phyloP scores from a whole-genome alignment of 2,329 filamentous ascomycete genomes.

The Neoascochyta sp. region DNA sequence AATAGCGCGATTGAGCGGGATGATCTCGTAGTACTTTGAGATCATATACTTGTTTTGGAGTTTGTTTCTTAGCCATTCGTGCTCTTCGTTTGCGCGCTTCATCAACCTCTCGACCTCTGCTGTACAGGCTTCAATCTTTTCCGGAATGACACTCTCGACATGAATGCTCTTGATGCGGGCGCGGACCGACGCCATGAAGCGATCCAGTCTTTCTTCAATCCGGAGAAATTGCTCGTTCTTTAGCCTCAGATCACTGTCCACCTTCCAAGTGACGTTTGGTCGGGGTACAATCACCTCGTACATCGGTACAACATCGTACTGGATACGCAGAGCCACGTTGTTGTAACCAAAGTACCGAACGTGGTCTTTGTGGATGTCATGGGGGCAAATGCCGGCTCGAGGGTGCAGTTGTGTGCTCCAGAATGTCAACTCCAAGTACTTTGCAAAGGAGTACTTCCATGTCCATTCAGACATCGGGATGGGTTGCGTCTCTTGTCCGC shows the following conservation, averaged over 20 bases:
- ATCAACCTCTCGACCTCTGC: slow-evolving; percentile 74
- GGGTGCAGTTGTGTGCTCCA: slow-evolving; percentile 83
- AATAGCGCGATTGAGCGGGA: slow-evolving; percentile 84
- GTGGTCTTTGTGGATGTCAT: slow-evolving; percentile 90
- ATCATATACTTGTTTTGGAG: slow-evolving; percentile 88
- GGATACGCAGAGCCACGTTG: slow-evolving; percentile 80
- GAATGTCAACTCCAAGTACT: slow-evolving; percentile 95
- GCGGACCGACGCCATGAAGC: slow-evolving; percentile 85
- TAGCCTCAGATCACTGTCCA: slow-evolving; percentile 84
- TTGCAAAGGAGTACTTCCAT: slow-evolving; percentile 98
- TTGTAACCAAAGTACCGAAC: slow-evolving; percentile 88
- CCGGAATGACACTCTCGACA: slow-evolving; percentile 82
- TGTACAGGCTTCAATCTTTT: slow-evolving; percentile 79
- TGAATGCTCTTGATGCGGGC: slow-evolving; percentile 82
- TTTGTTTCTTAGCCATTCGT: slow-evolving; percentile 67
- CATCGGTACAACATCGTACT: slow-evolving; percentile 88
- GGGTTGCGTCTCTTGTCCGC: slow-evolving; percentile 83
- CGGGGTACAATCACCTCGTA: slow-evolving; percentile 92
- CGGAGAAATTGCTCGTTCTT: slow-evolving; percentile 88
- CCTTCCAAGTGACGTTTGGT: slow-evolving; percentile 92
- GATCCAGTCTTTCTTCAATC: slow-evolving; percentile 75
- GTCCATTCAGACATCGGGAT: slow-evolving; percentile 89
- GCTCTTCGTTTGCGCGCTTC: slow-evolving; percentile 80
- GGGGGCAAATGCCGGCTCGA: slow-evolving; percentile 72
- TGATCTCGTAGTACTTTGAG: slow-evolving; percentile 94